Evolutionary conservation across 768 basidiomycete species (phyloP).

Genomic region (Termitomyces sp.): DNA sequence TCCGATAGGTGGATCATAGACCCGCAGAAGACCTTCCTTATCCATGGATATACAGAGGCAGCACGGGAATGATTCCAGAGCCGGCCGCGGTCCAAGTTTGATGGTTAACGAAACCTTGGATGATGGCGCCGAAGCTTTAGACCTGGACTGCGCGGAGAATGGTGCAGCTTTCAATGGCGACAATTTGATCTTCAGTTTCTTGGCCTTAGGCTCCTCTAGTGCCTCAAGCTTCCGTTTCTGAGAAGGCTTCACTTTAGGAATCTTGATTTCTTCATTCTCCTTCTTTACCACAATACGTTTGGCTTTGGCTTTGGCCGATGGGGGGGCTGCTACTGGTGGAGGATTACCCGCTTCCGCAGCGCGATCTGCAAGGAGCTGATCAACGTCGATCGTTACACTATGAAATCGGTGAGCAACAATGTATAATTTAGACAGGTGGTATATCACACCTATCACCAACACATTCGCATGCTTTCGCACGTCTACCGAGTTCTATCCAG

Average conservation of each 20-base stretch:
- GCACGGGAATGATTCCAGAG: slow-evolving; percentile 59
- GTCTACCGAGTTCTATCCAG: slow-evolving; percentile 87
- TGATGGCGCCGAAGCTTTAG: neutral
- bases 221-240: slow-evolving; percentile 39
- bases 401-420: neutral
- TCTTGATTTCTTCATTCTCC: slow-evolving; percentile 17
- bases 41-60: slow-evolving; percentile 61
- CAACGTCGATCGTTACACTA: slow-evolving; percentile 93
- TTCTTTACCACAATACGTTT: slow-evolving; percentile 19
- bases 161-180: slow-evolving; percentile 23
- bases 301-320: slow-evolving; percentile 9
- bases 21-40: slow-evolving; percentile 53
- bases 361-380: slow-evolving; percentile 72
- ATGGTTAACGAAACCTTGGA: slow-evolving; percentile 56
- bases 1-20: slow-evolving; percentile 62
- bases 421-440: neutral
- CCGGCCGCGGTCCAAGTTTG: slow-evolving; percentile 62
- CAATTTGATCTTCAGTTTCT: slow-evolving; percentile 44
- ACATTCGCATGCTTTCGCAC: slow-evolving; percentile 73
- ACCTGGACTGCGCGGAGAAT: slow-evolving; percentile 12
- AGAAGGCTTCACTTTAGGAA: slow-evolving; percentile 36
- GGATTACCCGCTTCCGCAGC: slow-evolving; percentile 39
- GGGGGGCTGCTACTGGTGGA: slow-evolving; percentile 1
- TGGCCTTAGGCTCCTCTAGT: slow-evolving; percentile 36
- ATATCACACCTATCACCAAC: slow-evolving; percentile 63